Conservation (phyloP, 1,284 basidiomycete species). For the Porodaedalea pini region DNA sequence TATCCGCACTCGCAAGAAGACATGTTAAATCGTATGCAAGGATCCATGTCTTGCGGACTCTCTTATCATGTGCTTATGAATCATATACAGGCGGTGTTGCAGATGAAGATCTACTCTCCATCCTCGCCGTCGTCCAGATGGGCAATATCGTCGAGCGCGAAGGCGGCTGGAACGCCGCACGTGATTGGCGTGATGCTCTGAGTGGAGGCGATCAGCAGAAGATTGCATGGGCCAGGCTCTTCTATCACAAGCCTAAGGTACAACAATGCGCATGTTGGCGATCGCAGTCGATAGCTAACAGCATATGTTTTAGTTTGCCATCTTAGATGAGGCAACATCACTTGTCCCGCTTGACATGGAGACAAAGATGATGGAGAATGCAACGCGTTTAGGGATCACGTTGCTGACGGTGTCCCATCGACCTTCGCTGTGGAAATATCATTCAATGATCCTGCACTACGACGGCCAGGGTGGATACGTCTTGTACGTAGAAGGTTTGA, state of each 20-base stretch:
- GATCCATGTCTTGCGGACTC: constrained; percentile 23
- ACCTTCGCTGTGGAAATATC: constrained; percentile 93
- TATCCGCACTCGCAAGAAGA: constrained; percentile 82
- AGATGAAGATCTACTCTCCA: constrained; percentile 73
- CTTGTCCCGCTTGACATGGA: constrained; percentile 93
- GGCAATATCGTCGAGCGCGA: constrained; percentile 89
- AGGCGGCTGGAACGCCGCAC: constrained; percentile 87
- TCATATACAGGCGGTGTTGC: constrained; percentile 55
- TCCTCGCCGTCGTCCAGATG: constrained; percentile 84
- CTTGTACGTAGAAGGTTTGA: constrained; percentile 54
- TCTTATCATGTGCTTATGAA: constrained; percentile 7
- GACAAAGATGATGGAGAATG: constrained; percentile 93
- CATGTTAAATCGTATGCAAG: constrained; percentile 62
- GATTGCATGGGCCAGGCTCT: constrained; percentile 95
- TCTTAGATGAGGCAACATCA: constrained; percentile 94
- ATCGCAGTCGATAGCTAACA: background rate
- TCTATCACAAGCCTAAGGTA: constrained; percentile 93
- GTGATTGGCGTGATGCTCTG: constrained; percentile 92
- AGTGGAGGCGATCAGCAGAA: constrained; percentile 88
- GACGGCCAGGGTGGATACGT: constrained; percentile 81
- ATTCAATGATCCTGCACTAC: constrained; percentile 88
- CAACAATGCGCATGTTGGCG: constrained; percentile 4
- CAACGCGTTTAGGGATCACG: constrained; percentile 83
- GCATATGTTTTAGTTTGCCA: constrained; percentile 71
- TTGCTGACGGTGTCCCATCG: constrained; percentile 89